Conservation (phyloP, 257 asterid species). For the Knoxia roxburghii region DNA sequence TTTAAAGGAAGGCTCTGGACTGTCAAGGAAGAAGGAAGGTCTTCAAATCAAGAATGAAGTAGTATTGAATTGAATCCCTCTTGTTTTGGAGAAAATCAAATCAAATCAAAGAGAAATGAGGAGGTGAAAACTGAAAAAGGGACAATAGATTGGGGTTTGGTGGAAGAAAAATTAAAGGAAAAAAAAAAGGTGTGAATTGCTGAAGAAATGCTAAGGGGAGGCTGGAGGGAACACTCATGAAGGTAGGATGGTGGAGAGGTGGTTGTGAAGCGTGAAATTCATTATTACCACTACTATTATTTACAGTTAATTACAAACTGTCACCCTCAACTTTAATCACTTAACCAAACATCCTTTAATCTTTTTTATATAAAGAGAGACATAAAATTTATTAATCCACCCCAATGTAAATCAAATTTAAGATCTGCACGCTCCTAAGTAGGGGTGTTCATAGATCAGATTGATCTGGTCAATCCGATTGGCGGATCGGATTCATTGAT, state of each 20-base stretch:
- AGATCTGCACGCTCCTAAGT: no score
- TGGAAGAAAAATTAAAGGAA: not conserved
- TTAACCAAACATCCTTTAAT: no score
- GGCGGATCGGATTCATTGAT: no score
- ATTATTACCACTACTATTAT: not conserved
- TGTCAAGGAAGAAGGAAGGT: slow-evolving; percentile 32
- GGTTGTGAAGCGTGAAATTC: not conserved
- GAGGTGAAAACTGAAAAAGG: not conserved
- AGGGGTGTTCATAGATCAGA: no score
- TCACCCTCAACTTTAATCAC: no score
- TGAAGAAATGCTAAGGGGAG: no score
- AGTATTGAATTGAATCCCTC: not conserved
- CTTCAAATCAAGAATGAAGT: slow-evolving; percentile 8
- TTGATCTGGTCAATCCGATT: no score
- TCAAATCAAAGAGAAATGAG: not conserved
- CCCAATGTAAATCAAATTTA: no score
- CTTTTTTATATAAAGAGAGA: no score
- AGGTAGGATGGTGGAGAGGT: not conserved
- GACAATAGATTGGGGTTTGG: not conserved
- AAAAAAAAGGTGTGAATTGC: not conserved
- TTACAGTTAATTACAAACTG: no score
- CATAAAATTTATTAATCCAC: no score
- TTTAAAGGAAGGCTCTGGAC: slow-evolving; percentile 36
- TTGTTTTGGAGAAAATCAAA: slow-evolving; percentile 6
- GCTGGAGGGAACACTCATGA: no score